A percentile compares a stretch with the other conserved stretches of the same genome.
Evolutionary conservation across 495 filamentous ascomycete species (phyloP).

Genomic region (Aspergillus sclerotioniger): DNA sequence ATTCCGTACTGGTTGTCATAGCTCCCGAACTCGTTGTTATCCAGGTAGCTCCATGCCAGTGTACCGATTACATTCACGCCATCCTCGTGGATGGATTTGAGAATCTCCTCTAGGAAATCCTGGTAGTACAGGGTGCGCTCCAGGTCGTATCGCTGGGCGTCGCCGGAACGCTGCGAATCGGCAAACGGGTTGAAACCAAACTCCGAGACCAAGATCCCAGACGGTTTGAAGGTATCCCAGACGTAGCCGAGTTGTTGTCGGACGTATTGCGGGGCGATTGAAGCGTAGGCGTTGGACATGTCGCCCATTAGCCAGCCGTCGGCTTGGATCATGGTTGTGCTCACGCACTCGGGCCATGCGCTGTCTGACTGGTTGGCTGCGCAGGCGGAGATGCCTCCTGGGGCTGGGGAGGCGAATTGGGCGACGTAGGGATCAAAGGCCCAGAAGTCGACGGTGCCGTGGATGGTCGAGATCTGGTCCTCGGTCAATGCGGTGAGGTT

Average conservation of each 20-base stretch:
- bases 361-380: slow-evolving; percentile 28
- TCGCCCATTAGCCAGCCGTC: slow-evolving; percentile 46
- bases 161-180: slow-evolving; percentile 28
- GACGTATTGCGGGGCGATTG: slow-evolving; percentile 42
- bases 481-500: slow-evolving; percentile 28
- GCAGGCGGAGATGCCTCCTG: slow-evolving; percentile 36
- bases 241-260: slow-evolving; percentile 42
- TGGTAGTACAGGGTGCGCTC: slow-evolving; percentile 42
- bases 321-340: slow-evolving; percentile 30
- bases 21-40: slow-evolving; percentile 49
- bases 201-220: slow-evolving; percentile 36
- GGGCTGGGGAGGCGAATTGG: slow-evolving; percentile 35
- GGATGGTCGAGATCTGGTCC: slow-evolving; percentile 31
- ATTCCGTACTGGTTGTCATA: slow-evolving; percentile 41
- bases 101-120: slow-evolving; percentile 40
- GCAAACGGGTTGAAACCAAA: slow-evolving; percentile 40
- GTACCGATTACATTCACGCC: slow-evolving; percentile 45
- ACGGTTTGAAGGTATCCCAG: slow-evolving; percentile 41
- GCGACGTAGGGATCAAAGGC: slow-evolving; percentile 48
- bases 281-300: slow-evolving; percentile 38
- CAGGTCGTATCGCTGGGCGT: slow-evolving; percentile 39
- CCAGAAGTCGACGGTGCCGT: slow-evolving; percentile 43
- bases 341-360: slow-evolving; percentile 40
- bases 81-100: slow-evolving; percentile 45
- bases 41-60: slow-evolving; percentile 43